These are phyloP conservation scores for Maudiozyma serrabonitensis DNA, from an alignment of 805 yeast species.

Conservation along the genomic window DNA sequence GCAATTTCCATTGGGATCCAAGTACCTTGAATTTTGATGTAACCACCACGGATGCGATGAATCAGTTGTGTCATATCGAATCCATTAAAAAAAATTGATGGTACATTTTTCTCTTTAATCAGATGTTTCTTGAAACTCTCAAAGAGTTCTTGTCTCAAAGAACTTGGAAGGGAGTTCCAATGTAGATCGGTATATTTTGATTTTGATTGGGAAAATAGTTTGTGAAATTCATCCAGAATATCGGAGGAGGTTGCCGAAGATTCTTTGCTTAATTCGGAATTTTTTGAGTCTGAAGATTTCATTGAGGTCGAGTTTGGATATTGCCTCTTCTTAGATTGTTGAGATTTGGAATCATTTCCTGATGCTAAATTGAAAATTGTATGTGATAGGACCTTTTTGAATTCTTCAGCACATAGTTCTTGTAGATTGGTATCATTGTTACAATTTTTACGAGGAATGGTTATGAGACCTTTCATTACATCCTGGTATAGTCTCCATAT, in stretches of 20 bases:
- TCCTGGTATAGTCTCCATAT: constrained; percentile 54
- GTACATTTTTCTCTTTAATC: constrained; percentile 5
- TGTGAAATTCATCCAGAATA: neutral
- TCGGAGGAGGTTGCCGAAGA: no score
- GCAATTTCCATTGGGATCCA: constrained; percentile 77
- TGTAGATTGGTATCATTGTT: neutral
- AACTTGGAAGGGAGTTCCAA: constrained; percentile 18
- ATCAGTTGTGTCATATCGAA: constrained; percentile 19
- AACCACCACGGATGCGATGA: constrained; percentile 83
- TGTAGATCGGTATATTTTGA: constrained; percentile 20
- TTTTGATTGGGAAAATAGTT: neutral
- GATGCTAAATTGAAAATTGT: neutral
- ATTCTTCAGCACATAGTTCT: constrained; percentile 3
- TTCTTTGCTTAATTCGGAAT: no score
- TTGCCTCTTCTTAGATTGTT: neutral
- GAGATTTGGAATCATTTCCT: neutral
- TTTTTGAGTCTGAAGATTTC: no score
- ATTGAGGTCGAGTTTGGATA: neutral
- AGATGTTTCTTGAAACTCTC: constrained; percentile 9
- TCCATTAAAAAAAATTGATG: constrained; percentile 8
- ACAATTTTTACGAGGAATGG: constrained; percentile 2
- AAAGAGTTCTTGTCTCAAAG: constrained; percentile 10
- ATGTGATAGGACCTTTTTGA: constrained; percentile 1
- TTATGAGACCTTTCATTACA: constrained; percentile 21
- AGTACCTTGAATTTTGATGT: constrained; percentile 85